phyloP scores from a whole-genome alignment of 345 rosid genomes.

The Rhodamnia rubescens region DNA sequence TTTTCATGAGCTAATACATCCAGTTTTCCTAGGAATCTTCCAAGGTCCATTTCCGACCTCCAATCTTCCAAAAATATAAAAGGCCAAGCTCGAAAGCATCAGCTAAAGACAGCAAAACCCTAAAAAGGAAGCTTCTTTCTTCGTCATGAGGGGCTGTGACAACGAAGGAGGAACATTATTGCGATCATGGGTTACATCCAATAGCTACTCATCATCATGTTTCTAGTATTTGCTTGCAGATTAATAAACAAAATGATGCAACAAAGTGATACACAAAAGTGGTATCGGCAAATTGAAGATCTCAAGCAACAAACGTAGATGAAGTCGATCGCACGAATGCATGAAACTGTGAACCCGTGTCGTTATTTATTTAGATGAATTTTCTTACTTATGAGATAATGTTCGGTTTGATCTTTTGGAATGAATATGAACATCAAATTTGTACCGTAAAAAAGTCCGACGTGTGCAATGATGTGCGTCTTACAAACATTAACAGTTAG shows the following conservation, averaged over 20 bases:
- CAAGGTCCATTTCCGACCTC: not conserved
- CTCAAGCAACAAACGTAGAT: not conserved
- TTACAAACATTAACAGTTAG: not conserved
- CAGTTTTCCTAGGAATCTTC: not conserved
- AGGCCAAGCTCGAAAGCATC: not conserved
- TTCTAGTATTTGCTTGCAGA: not conserved
- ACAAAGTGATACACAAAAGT: not conserved
- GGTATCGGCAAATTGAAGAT: not conserved
- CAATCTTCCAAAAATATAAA: not conserved
- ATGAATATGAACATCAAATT: not conserved
- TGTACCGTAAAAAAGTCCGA: not conserved
- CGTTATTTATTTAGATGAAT: not conserved
- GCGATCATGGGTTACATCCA: not conserved
- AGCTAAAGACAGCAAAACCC: not conserved
- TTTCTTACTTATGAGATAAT: not conserved
- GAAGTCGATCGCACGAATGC: not conserved
- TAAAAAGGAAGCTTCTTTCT: not conserved
- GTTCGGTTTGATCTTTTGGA: not conserved
- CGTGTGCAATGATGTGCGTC: not conserved
- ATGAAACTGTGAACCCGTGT: not conserved
- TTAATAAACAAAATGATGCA: not conserved
- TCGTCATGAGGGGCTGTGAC: not conserved
- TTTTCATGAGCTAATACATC: not conserved
- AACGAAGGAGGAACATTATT: not conserved
- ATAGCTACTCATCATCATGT: not conserved